Conservation (phyloP, 768 basidiomycete genomes). For the Daedalea quercina region DNA sequence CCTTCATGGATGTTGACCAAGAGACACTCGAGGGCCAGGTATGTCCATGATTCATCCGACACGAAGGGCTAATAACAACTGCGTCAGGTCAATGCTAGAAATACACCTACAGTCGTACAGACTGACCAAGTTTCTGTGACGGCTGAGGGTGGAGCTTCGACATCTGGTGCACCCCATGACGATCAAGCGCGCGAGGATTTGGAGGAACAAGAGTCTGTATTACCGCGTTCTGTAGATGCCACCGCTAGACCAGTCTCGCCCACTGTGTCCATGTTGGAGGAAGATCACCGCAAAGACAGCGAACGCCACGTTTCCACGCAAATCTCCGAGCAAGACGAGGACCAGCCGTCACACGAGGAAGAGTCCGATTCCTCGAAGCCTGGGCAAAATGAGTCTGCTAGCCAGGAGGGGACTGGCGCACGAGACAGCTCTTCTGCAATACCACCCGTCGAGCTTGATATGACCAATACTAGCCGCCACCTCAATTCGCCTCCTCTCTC, state of each 20-base stretch:
- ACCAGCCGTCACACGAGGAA: constrained; percentile 26
- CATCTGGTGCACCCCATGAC: too few relatives aligned
- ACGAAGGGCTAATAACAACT: too few relatives aligned
- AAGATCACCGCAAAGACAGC: constrained; percentile 31
- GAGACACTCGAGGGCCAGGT: constrained; percentile 23
- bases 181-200: too few relatives aligned
- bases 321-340: constrained; percentile 30
- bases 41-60: too few relatives aligned
- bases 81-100: too few relatives aligned
- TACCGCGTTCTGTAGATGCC: too few relatives aligned
- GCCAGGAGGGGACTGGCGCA: constrained; percentile 18
- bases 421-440: not conserved
- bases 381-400: constrained; percentile 19
- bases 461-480: constrained; percentile 20
- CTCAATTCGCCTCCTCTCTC: constrained; percentile 28
- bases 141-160: too few relatives aligned
- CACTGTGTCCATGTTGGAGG: not conserved
- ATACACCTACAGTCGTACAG: too few relatives aligned
- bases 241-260: too few relatives aligned
- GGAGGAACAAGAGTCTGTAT: too few relatives aligned
- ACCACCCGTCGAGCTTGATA: constrained; percentile 27
- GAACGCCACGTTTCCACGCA: constrained; percentile 30
- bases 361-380: constrained; percentile 27
- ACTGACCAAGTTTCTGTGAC: too few relatives aligned
- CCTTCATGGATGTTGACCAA: constrained; percentile 26